These are phyloP conservation scores for Scytalidium lignicola DNA, from an alignment of 2,329 filamentous ascomycete genomes.

Conservation along the genomic window DNA sequence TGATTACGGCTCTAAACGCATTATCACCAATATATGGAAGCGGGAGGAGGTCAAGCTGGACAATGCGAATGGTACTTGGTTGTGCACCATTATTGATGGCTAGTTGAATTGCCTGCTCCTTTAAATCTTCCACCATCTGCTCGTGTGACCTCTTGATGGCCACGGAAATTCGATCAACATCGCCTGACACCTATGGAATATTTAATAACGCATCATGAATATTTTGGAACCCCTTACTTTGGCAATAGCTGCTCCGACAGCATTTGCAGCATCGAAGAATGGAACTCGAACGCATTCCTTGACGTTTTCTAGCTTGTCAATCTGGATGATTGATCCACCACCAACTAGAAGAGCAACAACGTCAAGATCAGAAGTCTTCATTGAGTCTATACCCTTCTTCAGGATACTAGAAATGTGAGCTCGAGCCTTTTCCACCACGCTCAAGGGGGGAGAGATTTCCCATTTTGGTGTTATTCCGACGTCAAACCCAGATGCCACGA, in stretches of 20 bases:
- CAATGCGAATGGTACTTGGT: constrained; percentile 11
- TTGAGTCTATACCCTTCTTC: constrained; percentile 46
- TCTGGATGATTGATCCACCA: constrained; percentile 46
- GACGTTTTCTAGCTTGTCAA: constrained; percentile 39
- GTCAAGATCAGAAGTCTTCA: constrained; percentile 48
- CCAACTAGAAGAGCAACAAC: constrained; percentile 51
- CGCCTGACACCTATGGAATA: no score
- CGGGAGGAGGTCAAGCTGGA: constrained; percentile 15
- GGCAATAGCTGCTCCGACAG: constrained; percentile 49
- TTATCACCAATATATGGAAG: constrained; percentile 20
- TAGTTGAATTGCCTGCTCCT: constrained; percentile 11
- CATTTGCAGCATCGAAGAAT: constrained; percentile 50
- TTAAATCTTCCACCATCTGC: constrained; percentile 12
- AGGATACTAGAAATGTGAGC: constrained; percentile 36
- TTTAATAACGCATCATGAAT: no score
- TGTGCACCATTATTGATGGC: constrained; percentile 14
- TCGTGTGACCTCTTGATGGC: constrained; percentile 10
- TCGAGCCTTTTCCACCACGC: constrained; percentile 14
- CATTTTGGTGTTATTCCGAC: constrained; percentile 11
- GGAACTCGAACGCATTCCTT: constrained; percentile 43
- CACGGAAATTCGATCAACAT: constrained; percentile 18
- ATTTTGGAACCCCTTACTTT: no score
- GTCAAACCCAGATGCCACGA: constrained; percentile 25
- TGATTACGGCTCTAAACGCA: constrained; percentile 29
- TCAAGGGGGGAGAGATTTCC: constrained; percentile 13